phyloP scores from a whole-genome alignment of 176 grass and related monocot genomes.

The Zoysia pacifica region DNA sequence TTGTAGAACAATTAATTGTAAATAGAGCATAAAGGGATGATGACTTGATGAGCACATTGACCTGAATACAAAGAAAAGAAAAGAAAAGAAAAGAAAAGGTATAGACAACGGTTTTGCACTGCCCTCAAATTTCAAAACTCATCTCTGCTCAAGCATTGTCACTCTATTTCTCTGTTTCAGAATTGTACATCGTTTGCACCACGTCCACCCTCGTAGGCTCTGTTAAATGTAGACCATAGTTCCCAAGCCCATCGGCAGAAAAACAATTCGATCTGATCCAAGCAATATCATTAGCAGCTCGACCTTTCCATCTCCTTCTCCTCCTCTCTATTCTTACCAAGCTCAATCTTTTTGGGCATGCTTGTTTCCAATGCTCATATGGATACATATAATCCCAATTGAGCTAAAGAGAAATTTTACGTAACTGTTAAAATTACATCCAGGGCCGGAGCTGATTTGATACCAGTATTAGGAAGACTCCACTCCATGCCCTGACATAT shows the following conservation, averaged over 20 bases:
- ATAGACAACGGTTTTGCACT: no score
- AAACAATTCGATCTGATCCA: background rate
- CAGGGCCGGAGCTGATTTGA: background rate
- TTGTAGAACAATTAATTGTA: no score
- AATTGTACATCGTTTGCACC: background rate
- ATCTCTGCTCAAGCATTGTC: no score
- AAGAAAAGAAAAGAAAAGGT: no score
- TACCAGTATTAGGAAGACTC: background rate
- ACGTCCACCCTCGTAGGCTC: background rate
- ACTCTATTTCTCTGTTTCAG: background rate
- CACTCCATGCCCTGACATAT: background rate
- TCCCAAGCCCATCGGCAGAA: background rate
- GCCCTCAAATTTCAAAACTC: no score
- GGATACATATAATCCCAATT: no score
- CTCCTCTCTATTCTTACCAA: background rate
- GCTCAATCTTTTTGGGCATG: no score
- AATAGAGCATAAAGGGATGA: no score
- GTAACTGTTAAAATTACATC: background rate
- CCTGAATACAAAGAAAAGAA: no score
- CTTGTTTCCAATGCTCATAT: no score
- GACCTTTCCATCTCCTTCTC: background rate
- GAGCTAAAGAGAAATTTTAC: background rate
- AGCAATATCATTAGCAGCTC: background rate
- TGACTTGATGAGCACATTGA: no score
- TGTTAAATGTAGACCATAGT: background rate